Conservation (phyloP, 1,284 basidiomycete species). For the Pseudozyma thailandica region DNA sequence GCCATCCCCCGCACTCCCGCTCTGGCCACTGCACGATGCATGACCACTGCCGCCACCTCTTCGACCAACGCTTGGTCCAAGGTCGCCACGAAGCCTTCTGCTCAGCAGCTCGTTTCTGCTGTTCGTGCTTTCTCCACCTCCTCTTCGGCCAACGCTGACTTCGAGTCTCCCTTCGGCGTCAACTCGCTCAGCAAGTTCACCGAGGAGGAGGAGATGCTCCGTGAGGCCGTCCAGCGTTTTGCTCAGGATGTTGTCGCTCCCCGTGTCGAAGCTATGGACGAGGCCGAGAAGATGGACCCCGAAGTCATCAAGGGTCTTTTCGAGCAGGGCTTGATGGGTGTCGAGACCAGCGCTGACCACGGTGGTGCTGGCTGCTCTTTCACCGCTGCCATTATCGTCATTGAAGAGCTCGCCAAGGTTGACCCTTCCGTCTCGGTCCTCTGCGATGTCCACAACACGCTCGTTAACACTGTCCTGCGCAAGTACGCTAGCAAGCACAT, state of each 20-base stretch:
- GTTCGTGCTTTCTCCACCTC: conserved; percentile 50
- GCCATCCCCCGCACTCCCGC: conserved; percentile 10
- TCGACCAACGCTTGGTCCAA: conserved; percentile 12
- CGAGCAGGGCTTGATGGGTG: conserved; percentile 98
- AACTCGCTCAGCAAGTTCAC: conserved; percentile 66
- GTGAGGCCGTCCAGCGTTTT: conserved; percentile 71
- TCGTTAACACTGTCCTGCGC: conserved; percentile 88
- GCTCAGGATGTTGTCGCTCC: conserved; percentile 89
- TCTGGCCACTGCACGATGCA: conserved; percentile 24
- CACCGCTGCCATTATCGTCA: conserved; percentile 92
- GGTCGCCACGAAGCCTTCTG: conserved; percentile 21
- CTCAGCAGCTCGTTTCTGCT: conserved; percentile 27
- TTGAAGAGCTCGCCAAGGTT: conserved; percentile 95
- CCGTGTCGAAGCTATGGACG: conserved; percentile 95
- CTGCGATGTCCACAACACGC: conserved; percentile 92
- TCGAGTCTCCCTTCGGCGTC: conserved; percentile 63
- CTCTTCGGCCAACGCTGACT: conserved; percentile 40
- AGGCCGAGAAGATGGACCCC: conserved; percentile 94
- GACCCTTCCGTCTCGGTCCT: conserved; percentile 96
- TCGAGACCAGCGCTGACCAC: conserved; percentile 86
- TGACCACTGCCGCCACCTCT: conserved; percentile 8
- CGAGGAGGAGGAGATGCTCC: conserved; percentile 68
- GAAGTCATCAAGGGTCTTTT: conserved; percentile 88
- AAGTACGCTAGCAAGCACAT: conserved; percentile 86
- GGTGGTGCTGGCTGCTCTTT: conserved; percentile 92